Percentiles rank a stretch among this genome's conserved stretches.
Conservation (phyloP, 768 basidiomycete genomes). For the Omphalotus guepiniiformis region DNA sequence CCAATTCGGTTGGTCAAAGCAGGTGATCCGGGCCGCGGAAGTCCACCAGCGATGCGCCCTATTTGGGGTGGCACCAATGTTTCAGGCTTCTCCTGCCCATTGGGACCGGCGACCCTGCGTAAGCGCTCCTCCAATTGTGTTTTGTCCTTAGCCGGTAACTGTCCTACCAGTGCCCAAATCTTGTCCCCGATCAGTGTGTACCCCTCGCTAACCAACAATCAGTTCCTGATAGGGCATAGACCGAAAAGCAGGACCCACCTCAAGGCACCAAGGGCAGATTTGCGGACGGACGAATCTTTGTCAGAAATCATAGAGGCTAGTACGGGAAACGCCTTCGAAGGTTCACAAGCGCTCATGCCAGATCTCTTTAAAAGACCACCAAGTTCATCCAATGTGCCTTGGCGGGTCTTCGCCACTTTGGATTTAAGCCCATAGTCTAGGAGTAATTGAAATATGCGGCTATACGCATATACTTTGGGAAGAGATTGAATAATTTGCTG, state of each 20-base stretch:
- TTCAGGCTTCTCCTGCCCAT: slow-evolving; percentile 40
- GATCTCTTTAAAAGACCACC: slow-evolving; percentile 73
- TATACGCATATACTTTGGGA: slow-evolving; percentile 90
- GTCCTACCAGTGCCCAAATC: slow-evolving; percentile 75
- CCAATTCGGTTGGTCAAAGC: slow-evolving; percentile 36
- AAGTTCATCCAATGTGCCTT: slow-evolving; percentile 82
- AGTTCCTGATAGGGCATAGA: slow-evolving; percentile 7
- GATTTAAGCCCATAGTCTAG: slow-evolving; percentile 86
- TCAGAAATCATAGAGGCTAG: slow-evolving; percentile 82
- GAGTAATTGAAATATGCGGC: slow-evolving; percentile 83
- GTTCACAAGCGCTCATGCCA: slow-evolving; percentile 79
- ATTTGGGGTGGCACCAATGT: slow-evolving; percentile 44
- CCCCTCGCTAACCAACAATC: slow-evolving; percentile 53
- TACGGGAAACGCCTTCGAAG: slow-evolving; percentile 71
- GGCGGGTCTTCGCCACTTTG: slow-evolving; percentile 89
- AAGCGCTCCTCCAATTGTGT: slow-evolving; percentile 89
- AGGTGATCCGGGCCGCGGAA: slow-evolving; percentile 49
- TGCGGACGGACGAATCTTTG: slow-evolving; percentile 85
- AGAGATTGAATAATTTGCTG: slow-evolving; percentile 81
- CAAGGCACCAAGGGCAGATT: slow-evolving; percentile 77
- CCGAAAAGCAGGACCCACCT: slow-evolving; percentile 48
- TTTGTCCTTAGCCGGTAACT: slow-evolving; percentile 79
- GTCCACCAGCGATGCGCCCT: slow-evolving; percentile 45
- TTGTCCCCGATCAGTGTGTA: slow-evolving; percentile 83
- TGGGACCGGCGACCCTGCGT: slow-evolving; percentile 72